Percentiles rank a stretch among this genome's conserved stretches.
Conservation (phyloP, 2,329 filamentous ascomycete genomes). For the Magnaporthales sp. region DNA sequence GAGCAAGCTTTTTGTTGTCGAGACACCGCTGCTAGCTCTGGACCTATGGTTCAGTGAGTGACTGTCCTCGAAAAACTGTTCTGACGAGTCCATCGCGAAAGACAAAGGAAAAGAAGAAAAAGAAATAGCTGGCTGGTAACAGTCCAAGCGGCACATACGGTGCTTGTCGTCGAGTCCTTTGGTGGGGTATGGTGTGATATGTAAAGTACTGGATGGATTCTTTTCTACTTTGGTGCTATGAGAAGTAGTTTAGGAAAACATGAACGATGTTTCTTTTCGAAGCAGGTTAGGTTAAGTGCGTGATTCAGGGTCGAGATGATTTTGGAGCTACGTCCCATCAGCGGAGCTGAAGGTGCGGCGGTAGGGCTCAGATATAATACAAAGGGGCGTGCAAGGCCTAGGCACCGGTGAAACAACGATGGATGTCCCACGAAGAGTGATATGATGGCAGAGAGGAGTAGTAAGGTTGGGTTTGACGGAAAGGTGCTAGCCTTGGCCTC, state of each 20-base stretch:
- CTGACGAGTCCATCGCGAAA: slow-evolving; percentile 1
- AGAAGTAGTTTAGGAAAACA: background rate
- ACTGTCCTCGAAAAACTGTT: slow-evolving; percentile 2
- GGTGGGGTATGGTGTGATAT: background rate
- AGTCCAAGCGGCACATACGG: slow-evolving; percentile 1
- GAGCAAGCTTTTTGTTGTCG: slow-evolving; percentile 18
- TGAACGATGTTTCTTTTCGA: background rate
- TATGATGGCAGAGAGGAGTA: background rate
- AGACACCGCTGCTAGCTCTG: slow-evolving; percentile 21
- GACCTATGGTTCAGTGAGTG: slow-evolving; percentile 8
- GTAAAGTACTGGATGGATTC: no score
- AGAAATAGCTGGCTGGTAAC: background rate
- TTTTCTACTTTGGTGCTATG: background rate
- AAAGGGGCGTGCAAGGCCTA: background rate
- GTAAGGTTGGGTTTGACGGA: background rate
- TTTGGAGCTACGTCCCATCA: background rate
- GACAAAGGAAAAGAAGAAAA: background rate
- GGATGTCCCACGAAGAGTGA: background rate
- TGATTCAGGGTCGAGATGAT: background rate
- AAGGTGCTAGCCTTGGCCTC: background rate
- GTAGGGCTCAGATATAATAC: background rate
- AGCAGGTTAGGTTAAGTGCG: background rate
- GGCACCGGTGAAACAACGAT: background rate
- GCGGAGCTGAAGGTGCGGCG: background rate
- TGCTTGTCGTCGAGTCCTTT: background rate